Base-by-base conservation (phyloP, 2,329 filamentous ascomycete species). In the Tolypocladium amazonense region DNA sequence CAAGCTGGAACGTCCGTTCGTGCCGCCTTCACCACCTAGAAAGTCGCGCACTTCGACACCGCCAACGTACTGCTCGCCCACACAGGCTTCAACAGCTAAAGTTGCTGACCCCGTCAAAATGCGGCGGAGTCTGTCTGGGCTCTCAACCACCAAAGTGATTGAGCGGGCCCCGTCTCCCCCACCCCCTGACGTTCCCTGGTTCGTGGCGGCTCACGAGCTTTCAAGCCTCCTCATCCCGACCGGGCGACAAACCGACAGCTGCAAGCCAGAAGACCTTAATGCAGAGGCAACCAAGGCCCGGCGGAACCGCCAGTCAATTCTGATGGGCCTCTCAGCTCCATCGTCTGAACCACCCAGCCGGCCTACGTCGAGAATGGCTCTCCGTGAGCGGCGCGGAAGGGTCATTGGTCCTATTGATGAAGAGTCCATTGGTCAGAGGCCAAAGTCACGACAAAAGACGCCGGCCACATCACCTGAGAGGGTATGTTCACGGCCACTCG, bases 41-140 rank as follows among this genome's bases (percentile, higher is more conserved):
- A 86, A 84, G 67, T 72, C 79, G 18, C 83, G 85, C 35, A 76
- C 76, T 61, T 77, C 80, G 18, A 81, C 82, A 27, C 71, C 80
- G 11, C 87, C 89, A 1, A 92, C 89, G 1, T 97, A 92, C 73
- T 91, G 86, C 2, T 90, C 92, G 1, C 90, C 92, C 0, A 97
- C 93, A 0, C 89, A 93, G 62, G 89, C 93, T 0, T 97, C 91
- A 50, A 85, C 86, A 1, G 90, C 91, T 30, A 96, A 90, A 72
- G 86, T 90, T 14, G 80, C 89, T 0, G 83, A 88, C 54, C 82
- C 87, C 1, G 77, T 85, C 11, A 88, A 85, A 62, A 77, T 89
- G 63, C 81, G 84, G 50, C 81, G 87, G 35, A 88, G 80, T 63
- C 72, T 86, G 35, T 88, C 87, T 4, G 81, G 80, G 12, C 73